These are phyloP conservation scores for Fraxinus platypoda DNA, from an alignment of 305 asterid species.

Conservation along the genomic window DNA sequence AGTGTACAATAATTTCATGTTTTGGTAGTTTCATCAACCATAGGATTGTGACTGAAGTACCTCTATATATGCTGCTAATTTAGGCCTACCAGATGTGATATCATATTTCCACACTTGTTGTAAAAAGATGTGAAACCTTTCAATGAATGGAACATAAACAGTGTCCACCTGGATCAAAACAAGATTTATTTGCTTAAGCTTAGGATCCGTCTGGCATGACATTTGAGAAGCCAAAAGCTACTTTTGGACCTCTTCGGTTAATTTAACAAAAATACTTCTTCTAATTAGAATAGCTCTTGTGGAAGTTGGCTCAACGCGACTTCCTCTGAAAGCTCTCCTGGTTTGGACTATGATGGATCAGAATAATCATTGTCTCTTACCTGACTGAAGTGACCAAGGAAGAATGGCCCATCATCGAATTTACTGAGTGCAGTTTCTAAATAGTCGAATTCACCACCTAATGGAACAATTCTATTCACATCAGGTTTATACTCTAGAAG, in stretches of 20 bases:
- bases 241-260: not conserved
- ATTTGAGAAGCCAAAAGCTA: not conserved
- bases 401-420: slow-evolving; percentile 60
- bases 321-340: not conserved
- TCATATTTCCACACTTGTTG: slow-evolving; percentile 40
- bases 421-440: slow-evolving; percentile 52
- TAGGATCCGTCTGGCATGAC: not conserved
- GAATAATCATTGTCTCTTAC: slow-evolving; percentile 20
- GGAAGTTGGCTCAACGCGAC: not conserved
- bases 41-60: slow-evolving; percentile 24
- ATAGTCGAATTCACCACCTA: slow-evolving; percentile 50
- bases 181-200: not conserved
- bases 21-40: not conserved
- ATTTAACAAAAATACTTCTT: not conserved
- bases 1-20: not conserved
- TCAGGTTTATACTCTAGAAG: not conserved
- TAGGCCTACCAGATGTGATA: slow-evolving; percentile 53
- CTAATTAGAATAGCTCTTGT: not conserved
- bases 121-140: slow-evolving; percentile 50
- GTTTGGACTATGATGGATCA: not conserved
- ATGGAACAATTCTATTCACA: not conserved
- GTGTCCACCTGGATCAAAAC: slow-evolving; percentile 42
- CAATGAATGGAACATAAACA: slow-evolving; percentile 54
- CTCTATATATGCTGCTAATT: slow-evolving; percentile 49
- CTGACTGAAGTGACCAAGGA: slow-evolving; percentile 58